These are phyloP conservation scores for Pseudocercospora pini-densiflorae DNA, from an alignment of 2,329 filamentous ascomycete genomes.

Conservation along the genomic window DNA sequence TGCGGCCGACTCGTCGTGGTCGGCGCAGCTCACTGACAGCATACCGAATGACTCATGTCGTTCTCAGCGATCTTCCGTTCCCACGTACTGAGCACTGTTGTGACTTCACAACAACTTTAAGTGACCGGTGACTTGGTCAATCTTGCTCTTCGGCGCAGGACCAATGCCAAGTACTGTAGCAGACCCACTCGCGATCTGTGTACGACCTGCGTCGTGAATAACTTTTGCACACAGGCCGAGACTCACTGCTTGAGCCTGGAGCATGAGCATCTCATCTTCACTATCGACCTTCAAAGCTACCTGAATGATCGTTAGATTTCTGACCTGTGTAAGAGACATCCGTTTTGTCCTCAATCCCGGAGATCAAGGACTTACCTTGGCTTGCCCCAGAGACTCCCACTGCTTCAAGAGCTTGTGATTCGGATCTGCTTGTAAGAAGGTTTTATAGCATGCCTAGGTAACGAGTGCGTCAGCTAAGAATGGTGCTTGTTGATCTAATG, in stretches of 20 bases:
- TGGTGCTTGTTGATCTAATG: neutral
- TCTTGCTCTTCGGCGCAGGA: conserved; percentile 78
- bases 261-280: conserved; percentile 76
- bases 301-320: conserved; percentile 57
- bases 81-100: no score
- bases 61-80: neutral
- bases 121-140: conserved; percentile 83
- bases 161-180: conserved; percentile 82
- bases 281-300: conserved; percentile 88
- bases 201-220: conserved; percentile 93
- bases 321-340: conserved; percentile 52
- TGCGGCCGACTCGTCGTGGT: neutral
- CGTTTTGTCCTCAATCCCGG: conserved; percentile 74
- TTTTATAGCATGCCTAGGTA: conserved; percentile 97
- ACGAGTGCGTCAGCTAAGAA: conserved; percentile 69
- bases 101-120: conserved; percentile 75
- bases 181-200: conserved; percentile 93
- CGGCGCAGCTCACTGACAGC: neutral
- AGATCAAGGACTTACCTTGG: conserved; percentile 49
- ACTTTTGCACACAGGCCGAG: conserved; percentile 86
- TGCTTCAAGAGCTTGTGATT: conserved; percentile 70
- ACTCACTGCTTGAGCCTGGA: conserved; percentile 80
- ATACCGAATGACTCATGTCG: neutral
- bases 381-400: conserved; percentile 77
- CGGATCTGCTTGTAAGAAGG: conserved; percentile 62